Evolutionary conservation across 768 basidiomycete species (phyloP).

Genomic region (Suillus hirtellus): DNA sequence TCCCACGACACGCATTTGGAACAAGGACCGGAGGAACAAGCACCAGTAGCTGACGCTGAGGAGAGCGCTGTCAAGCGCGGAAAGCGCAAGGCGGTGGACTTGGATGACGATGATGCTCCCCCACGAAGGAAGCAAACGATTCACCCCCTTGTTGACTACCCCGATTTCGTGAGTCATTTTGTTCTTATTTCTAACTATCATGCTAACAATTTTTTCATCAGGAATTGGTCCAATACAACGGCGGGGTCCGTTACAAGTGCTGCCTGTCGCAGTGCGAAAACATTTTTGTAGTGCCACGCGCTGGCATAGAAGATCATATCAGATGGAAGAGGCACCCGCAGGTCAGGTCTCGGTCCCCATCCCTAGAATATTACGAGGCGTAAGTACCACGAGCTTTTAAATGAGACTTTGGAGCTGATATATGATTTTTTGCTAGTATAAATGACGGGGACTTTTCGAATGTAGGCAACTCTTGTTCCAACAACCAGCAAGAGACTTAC

Average conservation of each 20-base stretch:
- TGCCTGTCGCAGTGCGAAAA: neutral
- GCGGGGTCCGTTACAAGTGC: neutral
- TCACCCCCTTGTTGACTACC: neutral
- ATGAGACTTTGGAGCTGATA: no score
- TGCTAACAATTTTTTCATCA: neutral
- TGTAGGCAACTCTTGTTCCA: no score
- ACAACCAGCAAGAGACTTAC: no score
- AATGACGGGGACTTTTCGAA: no score
- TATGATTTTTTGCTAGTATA: no score
- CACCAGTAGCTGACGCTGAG: neutral
- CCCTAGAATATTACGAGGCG: no score
- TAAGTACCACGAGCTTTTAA: no score
- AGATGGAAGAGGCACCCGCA: no score
- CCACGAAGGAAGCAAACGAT: neutral
- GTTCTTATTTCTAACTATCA: no score
- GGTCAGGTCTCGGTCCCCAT: no score
- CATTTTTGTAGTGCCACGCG: neutral
- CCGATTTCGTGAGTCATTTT: neutral
- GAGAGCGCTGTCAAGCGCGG: neutral
- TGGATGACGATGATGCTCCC: neutral
- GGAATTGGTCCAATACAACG: neutral
- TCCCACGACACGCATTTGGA: neutral
- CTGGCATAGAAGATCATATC: no score
- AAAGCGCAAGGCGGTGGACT: conserved; percentile 1
- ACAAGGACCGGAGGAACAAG: neutral